phyloP scores from a whole-genome alignment of 495 filamentous ascomycete species.

The Amniculicola lignicola region DNA sequence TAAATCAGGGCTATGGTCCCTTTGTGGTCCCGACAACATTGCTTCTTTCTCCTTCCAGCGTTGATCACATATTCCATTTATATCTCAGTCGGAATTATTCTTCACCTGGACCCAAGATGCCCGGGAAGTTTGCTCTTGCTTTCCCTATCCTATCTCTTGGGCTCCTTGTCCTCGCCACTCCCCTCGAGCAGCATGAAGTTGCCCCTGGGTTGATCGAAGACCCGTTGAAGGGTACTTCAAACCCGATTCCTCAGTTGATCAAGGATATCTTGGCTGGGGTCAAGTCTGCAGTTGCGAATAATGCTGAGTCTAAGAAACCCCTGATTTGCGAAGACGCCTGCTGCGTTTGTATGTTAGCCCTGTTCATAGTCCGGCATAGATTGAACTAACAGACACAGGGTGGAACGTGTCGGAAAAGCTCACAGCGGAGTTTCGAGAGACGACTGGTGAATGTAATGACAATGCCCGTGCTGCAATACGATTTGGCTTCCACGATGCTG shows the following conservation, averaged over 20 bases:
- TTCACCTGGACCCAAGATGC: conserved; percentile 4
- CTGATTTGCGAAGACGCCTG: conserved; percentile 14
- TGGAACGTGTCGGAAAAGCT: conserved; percentile 20
- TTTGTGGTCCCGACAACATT: too few relatives aligned
- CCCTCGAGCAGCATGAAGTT: conserved; percentile 6
- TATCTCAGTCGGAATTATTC: not conserved
- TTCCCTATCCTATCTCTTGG: conserved; percentile 10
- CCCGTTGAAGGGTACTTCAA: conserved; percentile 13
- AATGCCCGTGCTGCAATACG: conserved; percentile 35
- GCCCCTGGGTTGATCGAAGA: conserved; percentile 25
- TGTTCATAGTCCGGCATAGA: not conserved
- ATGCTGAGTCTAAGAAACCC: conserved; percentile 10
- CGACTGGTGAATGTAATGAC: conserved; percentile 31
- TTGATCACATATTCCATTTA: too few relatives aligned
- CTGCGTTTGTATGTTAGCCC: conserved; percentile 24
- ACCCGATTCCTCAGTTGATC: conserved; percentile 10
- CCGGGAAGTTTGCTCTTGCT: not conserved
- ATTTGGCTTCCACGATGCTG: conserved; percentile 38
- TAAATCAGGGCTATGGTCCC: too few relatives aligned
- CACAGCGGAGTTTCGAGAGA: conserved; percentile 16
- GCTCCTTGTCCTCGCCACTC: conserved; percentile 2
- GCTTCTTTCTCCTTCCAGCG: too few relatives aligned
- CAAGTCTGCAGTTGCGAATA: conserved; percentile 5
- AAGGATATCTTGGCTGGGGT: conserved; percentile 21
- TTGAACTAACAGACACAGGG: conserved; percentile 13